Evolutionary conservation across 179 eudicot species (phyloP).

Genomic region (Beta macrorhiza): DNA sequence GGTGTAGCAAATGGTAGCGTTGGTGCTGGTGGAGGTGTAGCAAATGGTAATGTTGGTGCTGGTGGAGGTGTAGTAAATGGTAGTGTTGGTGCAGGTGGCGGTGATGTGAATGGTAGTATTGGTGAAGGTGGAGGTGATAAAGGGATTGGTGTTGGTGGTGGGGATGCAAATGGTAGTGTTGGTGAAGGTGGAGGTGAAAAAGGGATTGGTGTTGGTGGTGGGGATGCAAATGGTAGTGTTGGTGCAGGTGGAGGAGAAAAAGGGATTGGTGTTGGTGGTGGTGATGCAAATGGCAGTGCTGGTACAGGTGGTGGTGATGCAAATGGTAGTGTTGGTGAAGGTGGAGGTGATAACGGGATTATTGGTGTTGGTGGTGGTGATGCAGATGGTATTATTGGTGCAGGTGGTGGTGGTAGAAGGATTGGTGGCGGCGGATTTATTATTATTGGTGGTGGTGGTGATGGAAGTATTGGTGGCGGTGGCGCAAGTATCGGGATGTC

Average conservation of each 20-base stretch:
- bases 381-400: neutral
- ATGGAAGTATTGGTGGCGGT: constrained; percentile 21
- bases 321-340: neutral
- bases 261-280: constrained; percentile 21
- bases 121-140: neutral
- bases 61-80: constrained; percentile 1
- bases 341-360: neutral
- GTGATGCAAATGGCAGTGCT: constrained; percentile 15
- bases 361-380: constrained; percentile 31
- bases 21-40: constrained; percentile 24
- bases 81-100: constrained; percentile 16
- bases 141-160: no score
- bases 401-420: constrained; percentile 23
- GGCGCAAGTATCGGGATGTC: neutral
- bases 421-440: neutral
- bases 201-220: constrained; percentile 24
- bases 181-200: constrained; percentile 24
- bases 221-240: neutral
- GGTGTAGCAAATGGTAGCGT: constrained; percentile 11
- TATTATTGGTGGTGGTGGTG: constrained; percentile 18
- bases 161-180: neutral
- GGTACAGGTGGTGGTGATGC: constrained; percentile 12
- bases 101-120: constrained; percentile 11
- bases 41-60: constrained; percentile 7
- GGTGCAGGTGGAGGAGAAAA: neutral